These are phyloP conservation scores for Penicillium paradoxum DNA, from an alignment of 495 filamentous ascomycete species.

Conservation along the genomic window DNA sequence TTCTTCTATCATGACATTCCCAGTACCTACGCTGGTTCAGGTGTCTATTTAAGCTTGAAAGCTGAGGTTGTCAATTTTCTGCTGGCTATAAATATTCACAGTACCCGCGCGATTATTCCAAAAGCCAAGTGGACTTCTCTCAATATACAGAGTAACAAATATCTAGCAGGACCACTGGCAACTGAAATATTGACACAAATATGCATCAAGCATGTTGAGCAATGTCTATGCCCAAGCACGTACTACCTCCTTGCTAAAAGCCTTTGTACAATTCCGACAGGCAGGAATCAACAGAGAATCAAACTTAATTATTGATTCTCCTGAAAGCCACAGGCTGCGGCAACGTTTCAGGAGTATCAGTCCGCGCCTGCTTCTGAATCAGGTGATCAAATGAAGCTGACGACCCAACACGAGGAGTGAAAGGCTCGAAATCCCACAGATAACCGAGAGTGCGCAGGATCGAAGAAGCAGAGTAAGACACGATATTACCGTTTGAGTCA, in stretches of 20 bases:
- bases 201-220: not conserved
- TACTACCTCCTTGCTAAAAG: not conserved
- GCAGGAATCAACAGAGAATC: not conserved
- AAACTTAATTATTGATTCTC: not conserved
- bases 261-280: not conserved
- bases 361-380: slow-evolving; percentile 17
- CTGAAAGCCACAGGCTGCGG: slow-evolving; percentile 16
- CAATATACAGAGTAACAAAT: not conserved
- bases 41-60: not conserved
- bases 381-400: slow-evolving; percentile 43
- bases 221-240: too few species aligned
- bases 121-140: not conserved
- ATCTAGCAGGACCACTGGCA: not conserved
- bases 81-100: not conserved
- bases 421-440: slow-evolving; percentile 43
- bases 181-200: not conserved
- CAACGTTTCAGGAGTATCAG: slow-evolving; percentile 21
- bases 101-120: not conserved
- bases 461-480: slow-evolving; percentile 37
- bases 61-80: not conserved
- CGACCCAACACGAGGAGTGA: slow-evolving; percentile 34
- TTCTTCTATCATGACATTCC: too few species aligned
- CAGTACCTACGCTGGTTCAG: not conserved
- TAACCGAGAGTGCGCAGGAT: slow-evolving; percentile 39
- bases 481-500: slow-evolving; percentile 26